Percentiles rank a stretch among this genome's conserved stretches.
Evolutionary conservation across 805 yeast species (phyloP).

Genomic region (Millerago galiae): DNA sequence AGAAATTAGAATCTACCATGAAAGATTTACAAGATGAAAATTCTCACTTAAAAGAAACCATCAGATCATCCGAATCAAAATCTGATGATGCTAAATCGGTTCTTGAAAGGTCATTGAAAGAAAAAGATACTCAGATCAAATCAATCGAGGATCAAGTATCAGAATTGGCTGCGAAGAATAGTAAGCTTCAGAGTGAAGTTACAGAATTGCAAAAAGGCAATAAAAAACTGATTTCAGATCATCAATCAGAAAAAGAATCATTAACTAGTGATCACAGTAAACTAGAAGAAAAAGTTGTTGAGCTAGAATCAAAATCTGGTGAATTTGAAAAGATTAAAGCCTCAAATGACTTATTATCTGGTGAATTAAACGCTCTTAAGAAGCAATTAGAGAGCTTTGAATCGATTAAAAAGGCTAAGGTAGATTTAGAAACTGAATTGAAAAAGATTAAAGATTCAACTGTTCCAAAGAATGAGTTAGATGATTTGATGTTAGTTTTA

Average conservation of each 20-base stretch:
- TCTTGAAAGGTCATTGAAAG: no score
- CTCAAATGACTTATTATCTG: background rate
- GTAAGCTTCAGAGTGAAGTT: no score
- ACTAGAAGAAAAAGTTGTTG: background rate
- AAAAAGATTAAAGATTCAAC: slow-evolving; percentile 11
- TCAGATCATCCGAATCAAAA: background rate
- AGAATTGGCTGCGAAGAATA: no score
- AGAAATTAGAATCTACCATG: background rate
- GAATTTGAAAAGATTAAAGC: slow-evolving; percentile 3
- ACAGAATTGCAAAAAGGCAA: no score
- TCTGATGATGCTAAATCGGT: no score
- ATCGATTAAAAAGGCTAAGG: slow-evolving; percentile 10
- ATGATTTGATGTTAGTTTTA: slow-evolving; percentile 70
- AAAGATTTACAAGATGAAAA: background rate
- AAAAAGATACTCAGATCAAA: no score
- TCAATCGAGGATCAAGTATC: no score
- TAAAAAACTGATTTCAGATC: no score
- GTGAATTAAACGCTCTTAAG: slow-evolving; percentile 2
- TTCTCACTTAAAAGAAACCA: background rate
- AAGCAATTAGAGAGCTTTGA: slow-evolving; percentile 2
- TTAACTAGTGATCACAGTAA: no score
- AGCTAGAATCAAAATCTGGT: background rate
- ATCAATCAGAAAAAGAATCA: no score
- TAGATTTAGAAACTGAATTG: slow-evolving; percentile 16
- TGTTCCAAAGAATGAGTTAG: slow-evolving; percentile 51